Evolutionary conservation across 257 asterid species (phyloP), one percentile per base, ranked within the genome.

Genomic region (Solanum verrucosum): DNA sequence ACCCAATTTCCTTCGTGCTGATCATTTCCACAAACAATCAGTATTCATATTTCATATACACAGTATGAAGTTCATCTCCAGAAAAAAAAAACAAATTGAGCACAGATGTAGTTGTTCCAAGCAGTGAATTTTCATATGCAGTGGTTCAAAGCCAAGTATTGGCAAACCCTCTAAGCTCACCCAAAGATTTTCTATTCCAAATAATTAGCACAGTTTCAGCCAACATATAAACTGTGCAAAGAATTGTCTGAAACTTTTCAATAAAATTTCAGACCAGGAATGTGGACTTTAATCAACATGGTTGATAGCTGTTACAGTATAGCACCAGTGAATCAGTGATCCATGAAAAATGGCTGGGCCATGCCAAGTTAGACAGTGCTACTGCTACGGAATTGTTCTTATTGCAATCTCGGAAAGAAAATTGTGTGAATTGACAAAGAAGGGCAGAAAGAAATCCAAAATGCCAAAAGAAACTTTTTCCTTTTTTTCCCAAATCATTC

Each of bases 1-100:
- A 95, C 90, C 87, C 93, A 86, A 89, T 91, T 93, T 67, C 93
- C 96, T 34, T 93, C 95, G 56, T 92, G 93, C 99, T 96, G 95
- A 87, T 89, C 89, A 88, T 88, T 86, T 82, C 88, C 91, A 88
- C 86, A 87, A 87, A 83, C 88, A 75, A 90, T 71, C 29, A 84
- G 87, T 65, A 90, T 78, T 52, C 88, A 27, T 89, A 84, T n/a
- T 75, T 86, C 85, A 86, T 63, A 85, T 68, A 78, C 83, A 88
- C 68, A 60, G 86, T 75, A 88, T 63, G 71, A 87, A 89, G 87
- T 88, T 75, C 86, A 67, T 82, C 72, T 73, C 89, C 84, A 3
- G 37, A 90, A 90, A 2, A 70, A 84, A 87, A 44, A 56, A 46
- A 73, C 10, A 81, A 89, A 56, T 23, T 13, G 85, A 7, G 63